These are phyloP conservation scores for Saturnispora diversa DNA, from an alignment of 805 yeast genomes.

Conservation along the genomic window DNA sequence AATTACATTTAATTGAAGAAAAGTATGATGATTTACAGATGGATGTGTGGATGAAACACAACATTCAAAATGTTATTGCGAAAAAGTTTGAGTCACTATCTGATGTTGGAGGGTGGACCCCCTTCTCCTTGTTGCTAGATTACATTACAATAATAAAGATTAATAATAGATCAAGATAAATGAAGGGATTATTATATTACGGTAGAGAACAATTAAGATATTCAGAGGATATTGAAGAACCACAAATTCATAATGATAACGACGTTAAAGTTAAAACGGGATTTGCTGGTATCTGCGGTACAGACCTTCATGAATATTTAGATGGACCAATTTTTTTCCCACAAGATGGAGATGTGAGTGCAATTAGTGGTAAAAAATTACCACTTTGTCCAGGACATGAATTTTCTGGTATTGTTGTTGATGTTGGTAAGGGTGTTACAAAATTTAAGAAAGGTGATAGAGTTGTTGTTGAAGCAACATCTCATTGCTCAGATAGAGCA, in stretches of 20 bases:
- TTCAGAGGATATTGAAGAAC: conserved; percentile 27
- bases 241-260: conserved; percentile 20
- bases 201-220: conserved; percentile 39
- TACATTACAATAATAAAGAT: too few species aligned
- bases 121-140: too few species aligned
- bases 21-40: conserved; percentile 62
- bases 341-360: conserved; percentile 22
- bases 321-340: conserved; percentile 55
- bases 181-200: conserved; percentile 44
- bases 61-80: conserved; percentile 66
- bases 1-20: conserved; percentile 46
- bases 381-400: conserved; percentile 33
- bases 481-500: conserved; percentile 36
- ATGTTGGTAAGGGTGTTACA: conserved; percentile 39
- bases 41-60: conserved; percentile 71
- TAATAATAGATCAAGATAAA: conserved; percentile 14
- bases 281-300: conserved; percentile 58
- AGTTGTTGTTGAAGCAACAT: conserved; percentile 57
- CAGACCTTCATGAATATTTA: conserved; percentile 49
- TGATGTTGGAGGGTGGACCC: conserved; percentile 33
- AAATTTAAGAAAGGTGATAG: conserved; percentile 43
- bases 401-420: conserved; percentile 26
- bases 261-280: conserved; percentile 29
- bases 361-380: conserved; percentile 33
- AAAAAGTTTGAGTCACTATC: conserved; percentile 69